Percentiles rank a stretch among this genome's conserved stretches.
Evolutionary conservation across 2,329 filamentous ascomycete genomes (phyloP).

Genomic region (Diaporthe batatas): DNA sequence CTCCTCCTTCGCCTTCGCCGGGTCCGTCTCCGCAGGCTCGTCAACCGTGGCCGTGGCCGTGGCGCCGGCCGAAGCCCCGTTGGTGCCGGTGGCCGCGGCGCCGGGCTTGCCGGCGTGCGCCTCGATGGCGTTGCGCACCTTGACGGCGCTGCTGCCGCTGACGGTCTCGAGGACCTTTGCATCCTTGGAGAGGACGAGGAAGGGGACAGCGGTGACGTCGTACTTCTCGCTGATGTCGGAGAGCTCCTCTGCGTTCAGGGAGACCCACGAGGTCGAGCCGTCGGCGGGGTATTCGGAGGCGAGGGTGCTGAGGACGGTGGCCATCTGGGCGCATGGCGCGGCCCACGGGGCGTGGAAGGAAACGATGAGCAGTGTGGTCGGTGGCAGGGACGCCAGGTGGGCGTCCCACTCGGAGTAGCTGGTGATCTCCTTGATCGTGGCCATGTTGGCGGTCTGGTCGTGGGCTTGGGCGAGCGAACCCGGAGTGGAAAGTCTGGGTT

Average conservation of each 20-base stretch:
- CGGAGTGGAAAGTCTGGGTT: neutral
- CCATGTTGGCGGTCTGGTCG: constrained; percentile 64
- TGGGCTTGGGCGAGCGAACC: neutral
- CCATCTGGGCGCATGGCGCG: constrained; percentile 95
- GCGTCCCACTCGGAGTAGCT: constrained; percentile 80
- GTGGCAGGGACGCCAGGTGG: constrained; percentile 74
- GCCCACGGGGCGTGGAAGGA: constrained; percentile 99
- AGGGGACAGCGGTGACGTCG: constrained; percentile 94
- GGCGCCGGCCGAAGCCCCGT: constrained; percentile 48
- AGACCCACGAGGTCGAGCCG: constrained; percentile 82
- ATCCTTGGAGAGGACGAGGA: constrained; percentile 84
- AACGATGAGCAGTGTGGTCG: constrained; percentile 82
- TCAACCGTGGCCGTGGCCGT: constrained; percentile 49
- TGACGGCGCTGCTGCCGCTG: constrained; percentile 88
- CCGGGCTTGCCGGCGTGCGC: constrained; percentile 73
- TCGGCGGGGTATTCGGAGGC: constrained; percentile 85
- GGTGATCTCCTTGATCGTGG: constrained; percentile 81
- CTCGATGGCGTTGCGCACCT: constrained; percentile 89
- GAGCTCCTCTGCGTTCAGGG: constrained; percentile 94
- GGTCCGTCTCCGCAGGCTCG: constrained; percentile 56
- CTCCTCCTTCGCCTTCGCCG: constrained; percentile 81
- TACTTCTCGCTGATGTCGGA: constrained; percentile 92
- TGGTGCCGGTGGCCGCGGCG: constrained; percentile 52
- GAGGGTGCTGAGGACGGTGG: constrained; percentile 84
- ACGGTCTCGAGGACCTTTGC: constrained; percentile 85